Evolutionary conservation across 2,329 filamentous ascomycete genomes (phyloP).

Genomic region (Cladosporium halotolerans): DNA sequence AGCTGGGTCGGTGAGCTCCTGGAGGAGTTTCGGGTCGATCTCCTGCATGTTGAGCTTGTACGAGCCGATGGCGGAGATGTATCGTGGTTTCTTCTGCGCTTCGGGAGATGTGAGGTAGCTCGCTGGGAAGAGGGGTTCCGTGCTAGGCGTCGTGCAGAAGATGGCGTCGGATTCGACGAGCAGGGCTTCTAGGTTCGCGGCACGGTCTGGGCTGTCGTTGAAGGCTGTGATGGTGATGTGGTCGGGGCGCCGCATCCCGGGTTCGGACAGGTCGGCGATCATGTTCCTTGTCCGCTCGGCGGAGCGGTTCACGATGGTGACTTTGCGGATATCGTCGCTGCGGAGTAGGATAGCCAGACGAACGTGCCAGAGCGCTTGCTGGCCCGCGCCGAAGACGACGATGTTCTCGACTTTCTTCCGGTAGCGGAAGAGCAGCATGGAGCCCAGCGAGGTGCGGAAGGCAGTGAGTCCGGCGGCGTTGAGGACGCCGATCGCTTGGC

Average conservation of each 20-base stretch:
- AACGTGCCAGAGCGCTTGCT: slow-evolving; percentile 92
- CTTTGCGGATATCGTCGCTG: slow-evolving; percentile 61
- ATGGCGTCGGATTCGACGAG: slow-evolving; percentile 72
- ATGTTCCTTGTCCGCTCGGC: slow-evolving; percentile 41
- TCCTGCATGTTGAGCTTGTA: slow-evolving; percentile 73
- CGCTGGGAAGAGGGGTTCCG: slow-evolving; percentile 66
- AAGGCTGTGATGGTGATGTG: slow-evolving; percentile 60
- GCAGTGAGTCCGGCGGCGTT: slow-evolving; percentile 64
- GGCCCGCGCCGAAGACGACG: slow-evolving; percentile 78
- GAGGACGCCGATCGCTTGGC: slow-evolving; percentile 54
- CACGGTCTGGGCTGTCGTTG: not conserved
- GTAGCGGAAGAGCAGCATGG: slow-evolving; percentile 54
- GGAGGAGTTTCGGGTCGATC: slow-evolving; percentile 68
- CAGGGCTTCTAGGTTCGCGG: not conserved
- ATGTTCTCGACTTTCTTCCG: slow-evolving; percentile 67
- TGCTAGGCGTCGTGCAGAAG: slow-evolving; percentile 80
- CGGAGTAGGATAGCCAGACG: slow-evolving; percentile 72
- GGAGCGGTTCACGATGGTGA: slow-evolving; percentile 75
- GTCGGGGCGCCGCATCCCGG: slow-evolving; percentile 60
- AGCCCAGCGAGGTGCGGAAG: slow-evolving; percentile 60
- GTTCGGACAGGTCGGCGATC: slow-evolving; percentile 45
- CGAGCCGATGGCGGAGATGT: slow-evolving; percentile 67
- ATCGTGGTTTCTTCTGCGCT: slow-evolving; percentile 61
- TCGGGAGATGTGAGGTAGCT: slow-evolving; percentile 65
- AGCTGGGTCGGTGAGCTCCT: slow-evolving; percentile 44